Percentiles rank a stretch among this genome's conserved stretches.
Conservation (phyloP, 352 stramenopile genomes). For the Pythium dissotocum region DNA sequence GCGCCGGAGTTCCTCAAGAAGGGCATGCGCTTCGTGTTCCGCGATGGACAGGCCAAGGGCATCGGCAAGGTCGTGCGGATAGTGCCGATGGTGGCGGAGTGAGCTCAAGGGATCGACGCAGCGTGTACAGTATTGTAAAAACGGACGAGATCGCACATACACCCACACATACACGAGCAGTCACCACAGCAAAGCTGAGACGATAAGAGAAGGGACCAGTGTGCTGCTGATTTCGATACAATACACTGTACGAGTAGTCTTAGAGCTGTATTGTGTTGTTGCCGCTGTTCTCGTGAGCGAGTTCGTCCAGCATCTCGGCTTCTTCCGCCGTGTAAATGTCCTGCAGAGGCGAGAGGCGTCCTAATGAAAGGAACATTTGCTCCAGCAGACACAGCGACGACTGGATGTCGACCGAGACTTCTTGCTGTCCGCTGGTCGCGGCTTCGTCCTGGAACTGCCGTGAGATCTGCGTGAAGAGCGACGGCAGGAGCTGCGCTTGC, state of each 20-base stretch:
- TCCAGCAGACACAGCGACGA: constrained; percentile 68
- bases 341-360: constrained; percentile 58
- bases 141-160: not conserved
- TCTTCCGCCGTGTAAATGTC: constrained; percentile 82
- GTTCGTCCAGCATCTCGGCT: constrained; percentile 67
- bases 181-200: not conserved
- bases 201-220: not conserved
- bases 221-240: not conserved
- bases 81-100: constrained; percentile 30
- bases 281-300: constrained; percentile 18
- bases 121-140: not conserved
- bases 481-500: constrained; percentile 35
- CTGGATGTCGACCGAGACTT: constrained; percentile 64
- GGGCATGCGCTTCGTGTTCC: constrained; percentile 97
- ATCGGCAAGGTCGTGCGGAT: constrained; percentile 92
- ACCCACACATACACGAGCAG: not conserved
- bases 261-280: not conserved
- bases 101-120: not conserved
- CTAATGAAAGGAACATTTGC: constrained; percentile 55
- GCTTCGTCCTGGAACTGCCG: constrained; percentile 39
- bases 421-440: constrained; percentile 25
- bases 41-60: constrained; percentile 96
- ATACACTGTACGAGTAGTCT: constrained; percentile 6
- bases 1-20: constrained; percentile 95
- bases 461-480: constrained; percentile 41